phyloP scores from a whole-genome alignment of 2,329 filamentous ascomycete genomes.

The Fusarium camptoceras region DNA sequence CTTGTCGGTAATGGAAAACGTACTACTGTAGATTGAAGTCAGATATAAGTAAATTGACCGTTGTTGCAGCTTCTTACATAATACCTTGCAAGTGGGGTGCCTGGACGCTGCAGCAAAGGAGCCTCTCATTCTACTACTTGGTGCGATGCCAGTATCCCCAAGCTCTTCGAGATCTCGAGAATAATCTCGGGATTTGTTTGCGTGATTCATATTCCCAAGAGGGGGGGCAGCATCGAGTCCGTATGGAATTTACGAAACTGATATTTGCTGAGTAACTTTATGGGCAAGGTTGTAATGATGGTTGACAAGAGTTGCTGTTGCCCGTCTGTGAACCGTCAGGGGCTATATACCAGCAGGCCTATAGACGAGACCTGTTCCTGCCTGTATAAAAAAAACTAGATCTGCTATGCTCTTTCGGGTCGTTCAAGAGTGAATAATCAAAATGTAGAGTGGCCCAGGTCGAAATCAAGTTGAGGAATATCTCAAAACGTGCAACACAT shows the following conservation, averaged over 20 bases:
- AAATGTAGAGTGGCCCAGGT: no score
- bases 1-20: background rate
- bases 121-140: background rate
- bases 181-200: background rate
- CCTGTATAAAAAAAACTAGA: background rate
- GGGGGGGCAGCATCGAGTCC: accelerated
- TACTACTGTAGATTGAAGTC: background rate
- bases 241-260: background rate
- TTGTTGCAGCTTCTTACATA: background rate
- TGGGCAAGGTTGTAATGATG: background rate
- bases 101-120: background rate
- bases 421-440: background rate
- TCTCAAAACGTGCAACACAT: background rate
- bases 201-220: background rate
- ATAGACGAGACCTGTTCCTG: background rate
- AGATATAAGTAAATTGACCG: background rate
- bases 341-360: background rate
- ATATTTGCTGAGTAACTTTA: background rate
- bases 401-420: background rate
- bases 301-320: background rate
- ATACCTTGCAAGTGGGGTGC: background rate
- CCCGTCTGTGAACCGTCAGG: background rate
- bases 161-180: accelerated
- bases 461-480: background rate
- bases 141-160: background rate